Evolutionary conservation across 2,329 filamentous ascomycete genomes (phyloP).

Genomic region (Aureobasidium sp.): DNA sequence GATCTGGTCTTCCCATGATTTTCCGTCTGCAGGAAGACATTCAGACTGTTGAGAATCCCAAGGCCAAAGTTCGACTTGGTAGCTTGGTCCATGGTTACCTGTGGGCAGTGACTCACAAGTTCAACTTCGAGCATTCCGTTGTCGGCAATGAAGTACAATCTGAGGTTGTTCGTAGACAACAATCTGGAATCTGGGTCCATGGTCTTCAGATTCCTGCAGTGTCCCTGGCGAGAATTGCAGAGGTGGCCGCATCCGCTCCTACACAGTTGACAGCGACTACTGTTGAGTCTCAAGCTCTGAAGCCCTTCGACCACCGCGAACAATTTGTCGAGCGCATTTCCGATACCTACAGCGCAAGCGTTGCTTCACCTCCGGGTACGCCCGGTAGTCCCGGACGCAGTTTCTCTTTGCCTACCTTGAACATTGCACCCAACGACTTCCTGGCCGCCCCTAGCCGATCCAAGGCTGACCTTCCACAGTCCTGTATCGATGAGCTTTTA

Average conservation of each 20-base stretch:
- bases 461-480: conserved; percentile 54
- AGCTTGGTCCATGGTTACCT: conserved; percentile 86
- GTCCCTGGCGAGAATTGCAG: conserved; percentile 49
- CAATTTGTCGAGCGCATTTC: conserved; percentile 68
- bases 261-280: conserved; percentile 40
- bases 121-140: conserved; percentile 63
- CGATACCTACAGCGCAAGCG: conserved; percentile 56
- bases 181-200: conserved; percentile 70
- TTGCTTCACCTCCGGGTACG: conserved; percentile 58
- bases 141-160: conserved; percentile 64
- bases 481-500: conserved; percentile 67
- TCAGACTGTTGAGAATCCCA: conserved; percentile 53
- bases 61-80: conserved; percentile 69
- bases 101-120: conserved; percentile 67
- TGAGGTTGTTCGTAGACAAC: conserved; percentile 67
- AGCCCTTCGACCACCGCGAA: conserved; percentile 66
- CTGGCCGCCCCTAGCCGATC: conserved; percentile 16
- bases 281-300: conserved; percentile 55
- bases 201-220: conserved; percentile 63
- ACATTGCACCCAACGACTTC: conserved; percentile 25
- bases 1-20: conserved; percentile 79
- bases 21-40: conserved; percentile 82
- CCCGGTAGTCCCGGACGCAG: conserved; percentile 39
- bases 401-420: conserved; percentile 54
- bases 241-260: conserved; percentile 31